Conservation (phyloP, 2,329 filamentous ascomycete species). For the Xylariomycetidae sp. region DNA sequence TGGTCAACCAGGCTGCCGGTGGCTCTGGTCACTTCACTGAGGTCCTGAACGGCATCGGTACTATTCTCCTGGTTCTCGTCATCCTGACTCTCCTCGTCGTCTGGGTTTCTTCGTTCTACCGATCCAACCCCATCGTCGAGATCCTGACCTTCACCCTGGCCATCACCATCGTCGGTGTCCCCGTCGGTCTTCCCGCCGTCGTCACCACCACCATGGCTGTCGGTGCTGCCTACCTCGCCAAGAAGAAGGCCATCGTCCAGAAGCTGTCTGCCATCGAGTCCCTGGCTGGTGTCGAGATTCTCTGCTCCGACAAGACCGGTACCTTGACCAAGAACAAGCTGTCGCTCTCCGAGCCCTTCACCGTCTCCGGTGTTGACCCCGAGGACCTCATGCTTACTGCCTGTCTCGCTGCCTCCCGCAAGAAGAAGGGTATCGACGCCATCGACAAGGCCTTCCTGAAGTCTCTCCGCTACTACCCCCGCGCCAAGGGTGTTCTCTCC, state of each 20-base stretch:
- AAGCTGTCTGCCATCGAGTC: slow-evolving; percentile 91
- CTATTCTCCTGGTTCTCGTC: slow-evolving; percentile 72
- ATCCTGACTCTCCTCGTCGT: slow-evolving; percentile 74
- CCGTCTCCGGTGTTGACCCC: slow-evolving; percentile 71
- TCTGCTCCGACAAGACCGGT: slow-evolving; percentile 92
- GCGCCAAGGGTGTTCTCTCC: slow-evolving; percentile 71
- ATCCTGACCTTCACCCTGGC: slow-evolving; percentile 83
- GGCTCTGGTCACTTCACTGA: slow-evolving; percentile 85
- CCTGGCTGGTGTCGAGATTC: slow-evolving; percentile 85
- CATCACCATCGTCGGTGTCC: slow-evolving; percentile 87
- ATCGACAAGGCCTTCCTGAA: slow-evolving; percentile 95
- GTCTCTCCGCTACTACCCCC: slow-evolving; percentile 73
- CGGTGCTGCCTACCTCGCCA: slow-evolving; percentile 83
- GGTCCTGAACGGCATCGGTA: slow-evolving; percentile 82
- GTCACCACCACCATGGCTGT: slow-evolving; percentile 95
- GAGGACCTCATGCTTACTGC: slow-evolving; percentile 91
- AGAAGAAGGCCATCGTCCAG: slow-evolving; percentile 90
- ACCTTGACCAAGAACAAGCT: slow-evolving; percentile 94
- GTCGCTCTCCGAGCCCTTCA: slow-evolving; percentile 78
- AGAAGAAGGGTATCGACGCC: slow-evolving; percentile 92
- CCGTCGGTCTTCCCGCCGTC: slow-evolving; percentile 87
- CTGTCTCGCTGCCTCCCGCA: slow-evolving; percentile 82
- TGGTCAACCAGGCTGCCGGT: slow-evolving; percentile 69
- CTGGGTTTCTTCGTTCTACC: slow-evolving; percentile 85
- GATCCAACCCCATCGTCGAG: slow-evolving; percentile 69